Base-by-base conservation (phyloP, 495 filamentous ascomycete species). In the Cercophora newfieldiana region DNA sequence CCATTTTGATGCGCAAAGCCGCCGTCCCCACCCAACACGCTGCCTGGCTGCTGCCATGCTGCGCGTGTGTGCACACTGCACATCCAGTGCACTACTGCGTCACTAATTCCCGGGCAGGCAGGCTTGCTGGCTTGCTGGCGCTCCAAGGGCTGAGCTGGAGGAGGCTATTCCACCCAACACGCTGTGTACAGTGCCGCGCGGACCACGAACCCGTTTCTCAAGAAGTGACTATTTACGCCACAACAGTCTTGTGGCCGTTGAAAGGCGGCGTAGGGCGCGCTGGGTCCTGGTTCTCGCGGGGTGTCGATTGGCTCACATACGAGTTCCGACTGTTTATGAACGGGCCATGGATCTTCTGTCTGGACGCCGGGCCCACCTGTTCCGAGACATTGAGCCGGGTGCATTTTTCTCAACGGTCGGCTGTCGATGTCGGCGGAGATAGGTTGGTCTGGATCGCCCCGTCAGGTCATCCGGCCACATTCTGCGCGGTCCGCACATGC, bases 341-440 rank as follows among this genome's bases (percentile, higher is more conserved):
- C 21, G 25, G 21, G 51, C 51, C 51, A 24, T n/a, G n/a, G n/a
- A n/a, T 55, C 51, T 55, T 55, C 51, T 24, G 21, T 24, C 55
- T 31, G 29, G 26, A 58, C 55, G 55, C 22, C 30, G 49, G 47
- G 62, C 53, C 50, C 62, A 58, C 53, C 31, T 37, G 3, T 22
- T 64, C 53, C 62, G 62, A 58, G 50, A 57, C 53, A 57, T 19
- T 57, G 53, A 26, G 25, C 50, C 31, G 62, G 49, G 51, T 64
- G 51, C 30, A 26, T 64, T 56, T 50, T 29, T 21, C 62, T 64
- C 62, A 64, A 56, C 62, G 62, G 62, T 64, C 62, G 62, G 62
- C 19, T 64, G 29, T 47, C 2, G 50, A 53, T 58, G 55, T 30
- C 55, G 7, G 25, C 12, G 26, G 55, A 58, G 55, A 12, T 25